Evolutionary conservation across 768 basidiomycete species (phyloP), one percentile per base, ranked within the genome.

Genomic region (Macrolepiota dolichaula): DNA sequence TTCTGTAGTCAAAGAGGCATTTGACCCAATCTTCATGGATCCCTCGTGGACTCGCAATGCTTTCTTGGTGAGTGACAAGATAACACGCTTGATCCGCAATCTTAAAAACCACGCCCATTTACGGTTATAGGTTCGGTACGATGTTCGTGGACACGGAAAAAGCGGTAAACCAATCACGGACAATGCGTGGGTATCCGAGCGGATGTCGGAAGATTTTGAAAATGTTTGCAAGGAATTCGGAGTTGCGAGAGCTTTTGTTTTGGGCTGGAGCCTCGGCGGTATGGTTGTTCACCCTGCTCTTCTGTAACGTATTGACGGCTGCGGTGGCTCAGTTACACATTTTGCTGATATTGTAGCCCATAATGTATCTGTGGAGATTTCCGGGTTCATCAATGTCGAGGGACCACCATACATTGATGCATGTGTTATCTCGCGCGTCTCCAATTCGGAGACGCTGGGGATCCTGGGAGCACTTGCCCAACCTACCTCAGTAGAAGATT

Each of bases 21-120:
- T 73, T 61, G 74, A 77, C 50, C 65, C 67, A 44, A 70, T 75
- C 42, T 75, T 77, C 64, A 49, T 55, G n/a, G 73, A 75, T 59
- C 62, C 67, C 2, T 61, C 61, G 40, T 69, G 74, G 66, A 57
- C 63, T 15, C 59, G 65, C 17, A 60, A 64, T 27, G 40, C 51
- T 13, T 55, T 51, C 7, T 17, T 76, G 70, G 71, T 76, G 29
- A 66, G 72, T 6, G 53, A 24, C 11, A 25, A 29, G 15, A 42
- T 13, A 22, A 12, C 25, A 12, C 11, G 29, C 17, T 27, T 24
- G 47, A 49, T 37, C 37, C 24, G 42, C 3, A 11, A 10, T 7
- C n/a, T n/a, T 11, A 37, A 0, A 38, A 25, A 24, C 6, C 10
- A 54, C 1, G 51, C 2, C 36, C 2, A 46, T 25, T n/a, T 55